Base-by-base conservation (phyloP, 1,139 yeast species). In the Taphrina populina region DNA sequence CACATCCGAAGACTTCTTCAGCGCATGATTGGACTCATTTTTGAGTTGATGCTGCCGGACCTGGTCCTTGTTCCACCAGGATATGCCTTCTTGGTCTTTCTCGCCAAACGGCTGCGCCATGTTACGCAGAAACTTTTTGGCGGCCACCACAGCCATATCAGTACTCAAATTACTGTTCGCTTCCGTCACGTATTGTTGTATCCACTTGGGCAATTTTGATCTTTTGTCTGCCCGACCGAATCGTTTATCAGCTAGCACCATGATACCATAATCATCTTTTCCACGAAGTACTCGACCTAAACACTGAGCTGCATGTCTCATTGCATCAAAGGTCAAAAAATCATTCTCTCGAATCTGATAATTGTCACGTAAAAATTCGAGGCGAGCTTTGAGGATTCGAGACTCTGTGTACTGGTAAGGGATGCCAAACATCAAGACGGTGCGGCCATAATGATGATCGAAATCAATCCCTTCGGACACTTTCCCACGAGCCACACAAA, bases 281-380 rank as follows among this genome's bases (percentile, higher is more conserved):
- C 99, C 98, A 73, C 99, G 81, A 63, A 92, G 73, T 55, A 92
- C 98, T 67, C 99, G 80, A 11, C 99, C 99, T 65, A 92, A 72
- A 71, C 99, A 92, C 71, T 92, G 99, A 0, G 99, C 98, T 2
- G 98, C 99, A 73, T 92, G 99, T 67, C 99, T 81, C 98, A 92
- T 94, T 29, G 99, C 99, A 71, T 92, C 99, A 76, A 92, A 92
- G 20, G 97, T 88, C 43, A 92, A 70, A 67, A 92, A 92, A 65
- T 94, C 98, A 66, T 88, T 90, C 66, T 92, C 98, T 61, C 88
- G 77, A 55, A 92, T 92, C 64, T 88, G 95, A 67, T 81, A 90
- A 66, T 88, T 90, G 67, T 92, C 98, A 64, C 98, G 77, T 69
- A 92, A 71, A 66, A 92, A 92, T 68, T 94, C 98, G 54, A 92